Conservation (phyloP, 1,284 basidiomycete genomes). For the Puccinia hordei region DNA sequence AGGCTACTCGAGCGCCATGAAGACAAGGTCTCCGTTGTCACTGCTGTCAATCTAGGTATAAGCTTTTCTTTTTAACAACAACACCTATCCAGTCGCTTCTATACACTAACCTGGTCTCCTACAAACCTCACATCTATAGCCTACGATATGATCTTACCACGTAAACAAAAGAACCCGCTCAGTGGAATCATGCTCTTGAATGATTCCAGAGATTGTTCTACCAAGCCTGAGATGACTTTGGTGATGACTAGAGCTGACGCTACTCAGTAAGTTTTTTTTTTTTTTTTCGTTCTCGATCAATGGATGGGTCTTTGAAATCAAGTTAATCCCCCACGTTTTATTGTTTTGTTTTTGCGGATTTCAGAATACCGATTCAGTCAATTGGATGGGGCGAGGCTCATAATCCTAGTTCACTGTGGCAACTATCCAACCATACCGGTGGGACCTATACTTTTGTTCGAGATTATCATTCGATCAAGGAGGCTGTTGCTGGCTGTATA, state of each 20-base stretch:
- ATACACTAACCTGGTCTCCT: not conserved
- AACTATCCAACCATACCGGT: slow-evolving; percentile 93
- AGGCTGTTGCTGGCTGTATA: slow-evolving; percentile 83
- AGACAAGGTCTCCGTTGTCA: slow-evolving; percentile 92
- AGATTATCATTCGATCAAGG: slow-evolving; percentile 89
- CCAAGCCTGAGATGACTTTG: slow-evolving; percentile 97
- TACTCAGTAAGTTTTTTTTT: slow-evolving; percentile 66
- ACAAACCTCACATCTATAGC: too few relatives aligned
- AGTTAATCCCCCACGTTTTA: not conserved
- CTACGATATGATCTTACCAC: slow-evolving; percentile 87
- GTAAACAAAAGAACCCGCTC: slow-evolving; percentile 83
- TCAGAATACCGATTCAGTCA: slow-evolving; percentile 82
- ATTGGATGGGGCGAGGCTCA: slow-evolving; percentile 95
- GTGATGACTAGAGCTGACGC: slow-evolving; percentile 93
- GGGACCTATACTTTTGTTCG: slow-evolving; percentile 97
- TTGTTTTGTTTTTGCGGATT: not conserved
- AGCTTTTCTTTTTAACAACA: not conserved
- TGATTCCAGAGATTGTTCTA: slow-evolving; percentile 83
- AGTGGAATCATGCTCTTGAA: slow-evolving; percentile 89
- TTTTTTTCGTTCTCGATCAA: not conserved
- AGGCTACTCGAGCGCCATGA: slow-evolving; percentile 75
- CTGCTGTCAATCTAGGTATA: slow-evolving; percentile 83
- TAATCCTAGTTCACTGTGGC: slow-evolving; percentile 96
- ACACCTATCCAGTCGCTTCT: not conserved
- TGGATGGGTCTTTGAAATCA: not conserved